Evolutionary conservation across 2,329 filamentous ascomycete species (phyloP), one percentile per base, ranked within the genome.

Genomic region (Aureobasidium zeae): DNA sequence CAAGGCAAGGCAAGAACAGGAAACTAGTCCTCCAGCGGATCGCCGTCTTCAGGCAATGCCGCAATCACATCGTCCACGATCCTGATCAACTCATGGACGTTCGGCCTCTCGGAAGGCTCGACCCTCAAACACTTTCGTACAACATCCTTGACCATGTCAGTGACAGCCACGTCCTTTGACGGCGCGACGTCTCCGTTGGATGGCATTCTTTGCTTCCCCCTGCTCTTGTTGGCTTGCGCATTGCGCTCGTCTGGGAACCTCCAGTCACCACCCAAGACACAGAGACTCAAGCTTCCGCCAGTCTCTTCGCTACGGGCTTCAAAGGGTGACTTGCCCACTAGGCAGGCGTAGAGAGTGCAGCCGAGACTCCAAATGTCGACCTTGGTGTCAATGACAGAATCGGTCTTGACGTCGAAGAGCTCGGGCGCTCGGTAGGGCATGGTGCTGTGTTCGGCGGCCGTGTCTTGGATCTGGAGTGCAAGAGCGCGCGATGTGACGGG

Each of bases 371-470:
- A 98, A 52, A 98, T 94, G 63, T 98, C 91, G 29, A 94, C 86
- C 61, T 95, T 95, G 10, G 88, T 94, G 64, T 96, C 91, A 57
- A 98, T 83, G 38, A 86, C 77, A 36, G 82, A 81, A 50, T 86
- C 89, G 3, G 87, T 95, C 66, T 94, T 94, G 45, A 96, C 91
- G 62, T 98, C 91, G 64, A 98, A 98, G 48, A 98, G 79, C 65
- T 98, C 91, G 0, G 91, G 91, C 1, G 91, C 91, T 48, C 91
- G 86, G 67, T 98, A 98, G 0, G 91, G 88, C 89, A 98, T 96
- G 29, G 91, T 98, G 52, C 81, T 89, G 70, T 96, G 89, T 63
- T 98, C 91, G 44, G 89, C 91, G 16, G 91, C 91, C 29, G 79
- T 84, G 63, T 98, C 91, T 66, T 96, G 91, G 25, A 94, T 84